Evolutionary conservation across 208 protist species (phyloP).

Genomic region (Acanthamoeba culbertsoni): DNA sequence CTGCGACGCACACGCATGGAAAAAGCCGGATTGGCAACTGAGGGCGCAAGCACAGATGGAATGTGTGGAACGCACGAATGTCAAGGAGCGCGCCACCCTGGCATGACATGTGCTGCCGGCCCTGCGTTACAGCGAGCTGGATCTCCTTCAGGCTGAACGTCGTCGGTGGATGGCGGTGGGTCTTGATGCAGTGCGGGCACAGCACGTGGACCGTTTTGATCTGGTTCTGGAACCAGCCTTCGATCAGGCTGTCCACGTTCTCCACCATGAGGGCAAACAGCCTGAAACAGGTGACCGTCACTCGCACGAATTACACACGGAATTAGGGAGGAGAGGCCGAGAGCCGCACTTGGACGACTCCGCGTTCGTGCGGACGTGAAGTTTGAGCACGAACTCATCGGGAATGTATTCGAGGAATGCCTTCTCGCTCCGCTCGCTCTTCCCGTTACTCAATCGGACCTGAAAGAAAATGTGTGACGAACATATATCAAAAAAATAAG

Average conservation of each 20-base stretch:
- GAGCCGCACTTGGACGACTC: constrained; percentile 31
- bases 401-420: constrained; percentile 58
- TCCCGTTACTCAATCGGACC: neutral
- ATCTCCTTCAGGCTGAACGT: constrained; percentile 22
- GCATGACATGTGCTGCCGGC: neutral
- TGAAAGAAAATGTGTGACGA: neutral
- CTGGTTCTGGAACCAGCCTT: constrained; percentile 60
- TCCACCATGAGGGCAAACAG: constrained; percentile 48
- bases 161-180: constrained; percentile 20
- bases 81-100: neutral
- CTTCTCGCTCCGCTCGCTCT: neutral
- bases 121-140: constrained; percentile 47
- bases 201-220: constrained; percentile 32
- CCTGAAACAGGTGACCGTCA: neutral
- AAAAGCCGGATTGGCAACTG: too few species aligned
- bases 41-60: too few species aligned
- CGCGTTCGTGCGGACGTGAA: constrained; percentile 31
- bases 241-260: constrained; percentile 59
- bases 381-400: constrained; percentile 59
- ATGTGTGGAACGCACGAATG: neutral
- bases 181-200: constrained; percentile 53
- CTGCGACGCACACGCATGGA: neutral
- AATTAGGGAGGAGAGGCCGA: neutral
- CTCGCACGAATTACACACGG: neutral
- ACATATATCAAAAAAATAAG: neutral